Base-by-base conservation (phyloP, 345 rosid genomes). In the Luvunga scandens region DNA sequence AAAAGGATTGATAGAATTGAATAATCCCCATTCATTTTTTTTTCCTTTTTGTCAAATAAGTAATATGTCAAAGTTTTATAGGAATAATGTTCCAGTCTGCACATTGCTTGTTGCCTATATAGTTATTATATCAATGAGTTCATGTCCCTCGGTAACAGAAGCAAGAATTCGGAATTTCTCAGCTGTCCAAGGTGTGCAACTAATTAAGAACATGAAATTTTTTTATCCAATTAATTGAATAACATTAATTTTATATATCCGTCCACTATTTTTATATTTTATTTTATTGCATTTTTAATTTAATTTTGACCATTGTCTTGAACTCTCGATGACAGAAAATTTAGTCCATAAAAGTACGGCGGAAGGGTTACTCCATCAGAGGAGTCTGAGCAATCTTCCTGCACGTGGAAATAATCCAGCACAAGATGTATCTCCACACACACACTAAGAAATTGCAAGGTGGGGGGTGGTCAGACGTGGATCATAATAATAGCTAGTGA, bases 361-460 rank as follows among this genome's bases (percentile, higher is more conserved):
- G 6, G 22, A 55, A 55, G 8, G 22, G 24, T 55, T 55, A 55
- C n/a, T 55, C 60, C 60, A 1, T 55, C 9, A 7, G 9, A 19
- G 8, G n/a, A 19, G 21, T 4, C 48, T 42, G 48, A 42, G 48
- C 14, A 21, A 0, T 2, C 24, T 18, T 55, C 22, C 3, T 55
- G 21, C 2, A 55, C 0, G 0, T 55, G 60, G 5, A 22, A 55
- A 55, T 21, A 16, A 19, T 55, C 60, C 60, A 14, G 50, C 3
- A 0, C 3, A 9, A 9, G 45, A 1, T 7, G 2, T 0, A 36
- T 0, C 1, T 1, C 1, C 8, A 1, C 39, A 36, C 39, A 6
- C 6, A 6, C 9, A 36, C 7, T 36, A 36, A 7, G 39, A 36
- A 36, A 36, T 36, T 36, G 39, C 39, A 36, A 36, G 2, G 1